Conservation (phyloP, 768 basidiomycete genomes). For the Lanmaoa rubissima region DNA sequence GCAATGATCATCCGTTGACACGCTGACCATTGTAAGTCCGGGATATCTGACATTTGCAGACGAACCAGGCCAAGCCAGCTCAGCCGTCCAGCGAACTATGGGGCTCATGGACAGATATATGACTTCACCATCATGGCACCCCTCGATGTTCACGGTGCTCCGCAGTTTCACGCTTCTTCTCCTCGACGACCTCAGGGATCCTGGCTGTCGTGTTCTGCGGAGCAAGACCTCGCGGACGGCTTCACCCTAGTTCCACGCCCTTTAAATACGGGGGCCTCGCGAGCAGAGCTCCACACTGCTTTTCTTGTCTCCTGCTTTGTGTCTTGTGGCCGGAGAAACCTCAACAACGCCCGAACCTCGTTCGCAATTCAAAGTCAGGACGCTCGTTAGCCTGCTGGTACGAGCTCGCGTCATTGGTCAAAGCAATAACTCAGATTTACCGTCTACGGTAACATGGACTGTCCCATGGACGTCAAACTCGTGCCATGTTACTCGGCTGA, state of each 20-base stretch:
- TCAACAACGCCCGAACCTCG: slow-evolving; percentile 29
- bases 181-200: slow-evolving; percentile 20
- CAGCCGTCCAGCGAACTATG: slow-evolving; percentile 1
- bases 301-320: slow-evolving; percentile 24
- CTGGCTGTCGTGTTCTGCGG: slow-evolving; percentile 20
- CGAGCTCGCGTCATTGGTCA: slow-evolving; percentile 13
- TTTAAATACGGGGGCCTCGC: slow-evolving; percentile 27
- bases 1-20: background rate
- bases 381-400: slow-evolving; percentile 18
- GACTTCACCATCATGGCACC: slow-evolving; percentile 10
- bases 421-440: slow-evolving; percentile 9
- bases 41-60: background rate
- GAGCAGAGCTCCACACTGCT: slow-evolving; percentile 17
- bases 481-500: slow-evolving; percentile 12
- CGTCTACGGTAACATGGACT: slow-evolving; percentile 18
- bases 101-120: slow-evolving; percentile 3
- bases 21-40: background rate
- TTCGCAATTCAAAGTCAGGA: slow-evolving; percentile 30
- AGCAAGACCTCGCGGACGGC: slow-evolving; percentile 16
- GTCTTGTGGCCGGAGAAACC: slow-evolving; percentile 19
- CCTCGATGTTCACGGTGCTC: slow-evolving; percentile 13
- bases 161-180: slow-evolving; percentile 23
- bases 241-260: slow-evolving; percentile 19
- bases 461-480: slow-evolving; percentile 8
- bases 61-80: slow-evolving; percentile 8